Evolutionary conservation across 805 yeast species (phyloP).

Genomic region (Metschnikowia rubicola): DNA sequence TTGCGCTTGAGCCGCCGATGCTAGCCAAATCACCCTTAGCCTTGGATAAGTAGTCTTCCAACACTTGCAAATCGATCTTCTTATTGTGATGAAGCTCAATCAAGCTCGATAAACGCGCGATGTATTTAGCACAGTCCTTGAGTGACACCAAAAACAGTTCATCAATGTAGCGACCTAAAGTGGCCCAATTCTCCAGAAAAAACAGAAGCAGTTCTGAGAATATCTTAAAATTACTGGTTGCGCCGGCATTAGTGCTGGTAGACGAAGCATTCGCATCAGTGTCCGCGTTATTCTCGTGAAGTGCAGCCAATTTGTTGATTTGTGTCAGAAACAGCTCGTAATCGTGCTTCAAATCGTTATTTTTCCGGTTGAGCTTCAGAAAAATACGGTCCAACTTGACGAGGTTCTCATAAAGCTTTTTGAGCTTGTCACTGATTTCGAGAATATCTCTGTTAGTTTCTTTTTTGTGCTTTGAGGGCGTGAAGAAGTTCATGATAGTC

Average conservation of each 20-base stretch:
- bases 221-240: slow-evolving; percentile 29
- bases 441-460: slow-evolving; percentile 68
- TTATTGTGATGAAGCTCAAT: slow-evolving; percentile 86
- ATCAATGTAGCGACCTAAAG: slow-evolving; percentile 53
- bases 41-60: slow-evolving; percentile 72
- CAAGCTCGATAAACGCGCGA: slow-evolving; percentile 46
- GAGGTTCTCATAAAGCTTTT: slow-evolving; percentile 81
- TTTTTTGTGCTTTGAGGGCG: slow-evolving; percentile 58
- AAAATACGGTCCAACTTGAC: slow-evolving; percentile 75
- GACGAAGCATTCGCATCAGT: slow-evolving; percentile 19
- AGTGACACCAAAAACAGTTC: slow-evolving; percentile 77
- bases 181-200: slow-evolving; percentile 40
- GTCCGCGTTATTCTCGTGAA: slow-evolving; percentile 39
- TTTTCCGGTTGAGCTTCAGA: slow-evolving; percentile 63
- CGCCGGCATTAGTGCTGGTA: slow-evolving; percentile 14
- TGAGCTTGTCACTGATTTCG: slow-evolving; percentile 72
- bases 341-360: slow-evolving; percentile 70
- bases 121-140: slow-evolving; percentile 80
- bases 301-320: slow-evolving; percentile 59
- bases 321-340: slow-evolving; percentile 69
- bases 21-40: slow-evolving; percentile 59
- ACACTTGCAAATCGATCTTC: slow-evolving; percentile 84
- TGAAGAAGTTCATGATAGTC: slow-evolving; percentile 89
- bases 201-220: slow-evolving; percentile 37
- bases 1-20: slow-evolving; percentile 47